These are phyloP conservation scores for Brasenia schreberi DNA, from an alignment of 164 flowering plant species.

Conservation along the genomic window DNA sequence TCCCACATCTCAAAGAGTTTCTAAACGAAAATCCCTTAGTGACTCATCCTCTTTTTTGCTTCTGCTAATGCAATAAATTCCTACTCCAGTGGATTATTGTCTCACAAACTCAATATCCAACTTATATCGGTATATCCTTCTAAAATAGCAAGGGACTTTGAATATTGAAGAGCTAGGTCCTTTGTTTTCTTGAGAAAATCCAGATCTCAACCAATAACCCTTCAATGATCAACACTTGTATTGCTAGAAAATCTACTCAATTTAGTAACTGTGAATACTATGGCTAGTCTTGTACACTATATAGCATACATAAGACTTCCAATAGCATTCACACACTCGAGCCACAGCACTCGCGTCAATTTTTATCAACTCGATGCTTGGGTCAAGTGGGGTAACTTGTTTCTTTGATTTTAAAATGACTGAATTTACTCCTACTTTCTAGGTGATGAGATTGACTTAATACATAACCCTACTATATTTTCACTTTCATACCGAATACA, in stretches of 20 bases:
- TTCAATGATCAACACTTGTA: conserved; percentile 1
- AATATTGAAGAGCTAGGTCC: background rate
- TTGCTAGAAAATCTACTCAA: conserved; percentile 1
- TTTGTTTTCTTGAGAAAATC: background rate
- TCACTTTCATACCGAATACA: conserved; percentile 2
- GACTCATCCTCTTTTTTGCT: background rate
- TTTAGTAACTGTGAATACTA: background rate
- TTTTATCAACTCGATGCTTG: background rate
- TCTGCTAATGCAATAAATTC: background rate
- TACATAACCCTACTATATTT: background rate
- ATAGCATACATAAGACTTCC: background rate
- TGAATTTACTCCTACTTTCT: conserved; percentile 1
- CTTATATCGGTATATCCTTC: background rate
- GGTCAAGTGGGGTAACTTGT: background rate
- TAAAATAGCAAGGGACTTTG: background rate
- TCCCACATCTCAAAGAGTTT: background rate
- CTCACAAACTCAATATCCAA: background rate
- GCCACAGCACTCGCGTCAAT: too few species aligned
- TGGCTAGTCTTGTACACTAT: background rate
- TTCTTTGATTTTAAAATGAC: background rate
- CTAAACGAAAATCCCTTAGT: background rate
- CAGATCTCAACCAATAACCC: background rate
- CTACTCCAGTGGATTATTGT: background rate
- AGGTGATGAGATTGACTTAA: conserved; percentile 1
- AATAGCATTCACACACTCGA: background rate